Percentiles rank a stretch among this genome's conserved stretches.
Conservation (phyloP, 768 basidiomycete species). For the Leccinum rimulosum region DNA sequence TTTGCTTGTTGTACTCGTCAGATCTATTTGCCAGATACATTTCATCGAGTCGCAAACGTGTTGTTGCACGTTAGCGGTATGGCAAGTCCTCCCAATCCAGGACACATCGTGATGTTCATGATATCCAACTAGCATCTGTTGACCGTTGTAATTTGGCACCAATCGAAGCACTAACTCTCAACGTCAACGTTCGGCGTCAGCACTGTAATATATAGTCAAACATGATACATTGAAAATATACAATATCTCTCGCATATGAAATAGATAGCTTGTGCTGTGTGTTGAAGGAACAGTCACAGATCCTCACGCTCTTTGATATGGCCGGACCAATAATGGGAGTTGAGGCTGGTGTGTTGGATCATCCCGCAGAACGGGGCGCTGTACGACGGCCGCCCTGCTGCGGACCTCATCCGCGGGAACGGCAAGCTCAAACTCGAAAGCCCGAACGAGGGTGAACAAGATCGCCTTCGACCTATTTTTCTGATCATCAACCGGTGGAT, state of each 20-base stretch:
- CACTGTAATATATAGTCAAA: too few relatives aligned
- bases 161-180: too few relatives aligned
- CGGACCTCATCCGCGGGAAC: slow-evolving; percentile 44
- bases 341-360: slow-evolving; percentile 40
- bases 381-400: slow-evolving; percentile 32
- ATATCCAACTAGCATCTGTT: too few relatives aligned
- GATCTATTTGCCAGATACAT: too few relatives aligned
- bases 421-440: slow-evolving; percentile 52
- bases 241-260: not conserved
- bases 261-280: not conserved
- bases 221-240: too few relatives aligned
- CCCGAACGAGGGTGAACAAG: slow-evolving; percentile 37
- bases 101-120: too few relatives aligned
- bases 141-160: too few relatives aligned
- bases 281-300: not conserved
- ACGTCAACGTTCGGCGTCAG: too few relatives aligned
- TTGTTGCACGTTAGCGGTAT: too few relatives aligned
- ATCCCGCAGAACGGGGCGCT: slow-evolving; percentile 42
- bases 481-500: not conserved
- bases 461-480: not conserved
- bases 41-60: too few relatives aligned
- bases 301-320: not conserved
- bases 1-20: too few relatives aligned
- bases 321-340: slow-evolving; percentile 38
- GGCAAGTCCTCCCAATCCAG: too few relatives aligned